Percentiles rank a stretch among this genome's conserved stretches.
Evolutionary conservation across 2,329 filamentous ascomycete species (phyloP).

Genomic region (Colletotrichum lupini): DNA sequence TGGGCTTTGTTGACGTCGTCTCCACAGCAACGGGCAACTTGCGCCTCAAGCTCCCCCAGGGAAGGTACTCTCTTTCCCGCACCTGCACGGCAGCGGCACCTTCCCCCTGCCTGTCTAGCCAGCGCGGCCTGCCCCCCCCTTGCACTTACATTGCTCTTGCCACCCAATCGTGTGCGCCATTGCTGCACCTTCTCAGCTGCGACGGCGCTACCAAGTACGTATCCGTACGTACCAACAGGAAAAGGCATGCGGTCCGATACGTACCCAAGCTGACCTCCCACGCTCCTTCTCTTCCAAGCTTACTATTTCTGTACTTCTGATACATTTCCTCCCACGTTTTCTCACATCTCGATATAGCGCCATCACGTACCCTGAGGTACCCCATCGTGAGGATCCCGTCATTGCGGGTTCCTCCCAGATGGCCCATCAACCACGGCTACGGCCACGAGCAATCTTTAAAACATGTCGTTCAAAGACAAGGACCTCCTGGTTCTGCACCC

Average conservation of each 20-base stretch:
- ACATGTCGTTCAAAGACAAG: constrained; percentile 5
- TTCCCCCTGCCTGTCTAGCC: not conserved
- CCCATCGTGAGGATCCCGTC: not conserved
- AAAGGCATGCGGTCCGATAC: not conserved
- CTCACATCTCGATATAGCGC: not conserved
- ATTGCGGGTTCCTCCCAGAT: constrained; percentile 7
- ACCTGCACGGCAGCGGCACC: not conserved
- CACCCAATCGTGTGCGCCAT: not conserved
- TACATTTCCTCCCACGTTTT: too few species aligned
- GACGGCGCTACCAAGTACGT: not conserved
- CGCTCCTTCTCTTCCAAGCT: not conserved
- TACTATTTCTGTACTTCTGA: not conserved
- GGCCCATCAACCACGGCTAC: not conserved
- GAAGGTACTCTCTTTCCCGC: not conserved
- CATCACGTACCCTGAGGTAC: not conserved
- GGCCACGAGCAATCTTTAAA: not conserved
- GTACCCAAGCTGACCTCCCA: not conserved
- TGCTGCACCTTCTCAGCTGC: not conserved
- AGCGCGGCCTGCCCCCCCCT: too few species aligned
- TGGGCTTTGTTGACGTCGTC: constrained; percentile 46
- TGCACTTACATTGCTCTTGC: not conserved
- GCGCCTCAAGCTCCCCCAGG: not conserved
- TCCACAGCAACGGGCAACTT: constrained; percentile 45
- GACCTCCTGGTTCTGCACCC: not conserved
- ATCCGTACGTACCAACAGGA: not conserved